These are phyloP conservation scores for Trichophyton mentagrophytes DNA, from an alignment of 2,329 filamentous ascomycete species.

Conservation along the genomic window DNA sequence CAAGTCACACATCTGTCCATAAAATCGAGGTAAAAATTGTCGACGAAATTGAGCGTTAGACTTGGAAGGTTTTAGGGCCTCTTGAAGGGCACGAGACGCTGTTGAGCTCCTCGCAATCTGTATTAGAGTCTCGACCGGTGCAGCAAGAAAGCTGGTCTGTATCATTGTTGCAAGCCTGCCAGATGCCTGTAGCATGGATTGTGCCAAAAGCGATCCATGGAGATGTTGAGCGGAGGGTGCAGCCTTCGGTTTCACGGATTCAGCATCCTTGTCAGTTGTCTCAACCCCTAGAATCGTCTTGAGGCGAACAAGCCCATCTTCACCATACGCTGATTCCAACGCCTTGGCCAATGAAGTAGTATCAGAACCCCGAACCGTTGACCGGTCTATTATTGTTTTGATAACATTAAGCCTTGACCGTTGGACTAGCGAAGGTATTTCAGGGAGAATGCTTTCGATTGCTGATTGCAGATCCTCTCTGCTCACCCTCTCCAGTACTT, in stretches of 20 bases:
- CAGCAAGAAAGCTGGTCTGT: conserved; percentile 55
- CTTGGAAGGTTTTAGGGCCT: conserved; percentile 44
- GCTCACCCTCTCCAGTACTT: conserved; percentile 68
- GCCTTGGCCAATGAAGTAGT: conserved; percentile 43
- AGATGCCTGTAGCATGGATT: conserved; percentile 63
- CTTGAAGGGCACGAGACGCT: conserved; percentile 52
- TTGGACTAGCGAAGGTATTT: conserved; percentile 59
- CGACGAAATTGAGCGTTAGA: conserved; percentile 46
- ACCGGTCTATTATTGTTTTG: conserved; percentile 71
- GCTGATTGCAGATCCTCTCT: conserved; percentile 72
- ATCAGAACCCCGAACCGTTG: conserved; percentile 52
- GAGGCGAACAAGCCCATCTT: conserved; percentile 40
- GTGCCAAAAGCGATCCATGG: conserved; percentile 72
- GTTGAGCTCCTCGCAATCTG: conserved; percentile 52
- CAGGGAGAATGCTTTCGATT: conserved; percentile 57
- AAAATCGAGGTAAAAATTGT: conserved; percentile 51
- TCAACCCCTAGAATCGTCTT: conserved; percentile 49
- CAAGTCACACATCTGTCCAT: conserved; percentile 47
- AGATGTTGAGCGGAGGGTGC: conserved; percentile 40
- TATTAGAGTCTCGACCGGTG: conserved; percentile 45
- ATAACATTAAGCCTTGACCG: conserved; percentile 67
- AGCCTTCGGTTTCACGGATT: conserved; percentile 29
- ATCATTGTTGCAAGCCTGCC: conserved; percentile 57
- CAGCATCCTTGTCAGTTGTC: conserved; percentile 38
- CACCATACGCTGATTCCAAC: conserved; percentile 46